Evolutionary conservation across 352 stramenopile genomes (phyloP).

Genomic region (Globisporangium solare): DNA sequence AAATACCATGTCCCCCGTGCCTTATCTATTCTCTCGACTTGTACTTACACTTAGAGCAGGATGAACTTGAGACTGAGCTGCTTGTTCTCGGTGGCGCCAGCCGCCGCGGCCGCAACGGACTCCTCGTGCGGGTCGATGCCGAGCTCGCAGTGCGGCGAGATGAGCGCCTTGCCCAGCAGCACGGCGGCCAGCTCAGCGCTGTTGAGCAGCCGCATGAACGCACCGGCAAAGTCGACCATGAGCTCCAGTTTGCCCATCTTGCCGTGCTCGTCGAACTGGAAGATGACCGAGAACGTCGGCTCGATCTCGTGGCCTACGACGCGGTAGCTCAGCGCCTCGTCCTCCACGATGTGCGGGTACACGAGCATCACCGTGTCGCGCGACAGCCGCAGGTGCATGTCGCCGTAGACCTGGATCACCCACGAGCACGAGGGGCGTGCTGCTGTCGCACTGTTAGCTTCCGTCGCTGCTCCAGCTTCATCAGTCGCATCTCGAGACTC

Average conservation of each 20-base stretch:
- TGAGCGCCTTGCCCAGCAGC: slow-evolving; percentile 41
- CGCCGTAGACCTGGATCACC: slow-evolving; percentile 31
- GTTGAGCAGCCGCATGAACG: slow-evolving; percentile 42
- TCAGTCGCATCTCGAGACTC: too few relatives aligned
- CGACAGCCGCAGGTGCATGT: slow-evolving; percentile 47
- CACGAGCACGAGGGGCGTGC: slow-evolving; percentile 8
- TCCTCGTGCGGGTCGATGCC: slow-evolving; percentile 50
- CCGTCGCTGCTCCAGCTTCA: too few relatives aligned
- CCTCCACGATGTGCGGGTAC: slow-evolving; percentile 54
- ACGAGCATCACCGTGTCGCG: slow-evolving; percentile 67
- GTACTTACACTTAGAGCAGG: slow-evolving; percentile 29
- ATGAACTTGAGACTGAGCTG: slow-evolving; percentile 75
- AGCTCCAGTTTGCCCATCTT: slow-evolving; percentile 59
- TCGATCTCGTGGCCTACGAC: slow-evolving; percentile 60
- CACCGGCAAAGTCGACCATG: slow-evolving; percentile 47
- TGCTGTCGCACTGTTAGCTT: not conserved
- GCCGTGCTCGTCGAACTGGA: slow-evolving; percentile 48
- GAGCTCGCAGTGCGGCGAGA: slow-evolving; percentile 51
- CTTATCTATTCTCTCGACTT: not conserved
- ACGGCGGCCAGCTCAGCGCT: slow-evolving; percentile 26
- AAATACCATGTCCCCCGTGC: not conserved
- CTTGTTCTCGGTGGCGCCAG: slow-evolving; percentile 33
- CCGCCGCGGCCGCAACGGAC: slow-evolving; percentile 21
- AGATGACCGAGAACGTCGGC: slow-evolving; percentile 36
- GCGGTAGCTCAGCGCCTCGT: slow-evolving; percentile 43